Conservation (phyloP, 768 basidiomycete species). For the Auriscalpium vulgare region DNA sequence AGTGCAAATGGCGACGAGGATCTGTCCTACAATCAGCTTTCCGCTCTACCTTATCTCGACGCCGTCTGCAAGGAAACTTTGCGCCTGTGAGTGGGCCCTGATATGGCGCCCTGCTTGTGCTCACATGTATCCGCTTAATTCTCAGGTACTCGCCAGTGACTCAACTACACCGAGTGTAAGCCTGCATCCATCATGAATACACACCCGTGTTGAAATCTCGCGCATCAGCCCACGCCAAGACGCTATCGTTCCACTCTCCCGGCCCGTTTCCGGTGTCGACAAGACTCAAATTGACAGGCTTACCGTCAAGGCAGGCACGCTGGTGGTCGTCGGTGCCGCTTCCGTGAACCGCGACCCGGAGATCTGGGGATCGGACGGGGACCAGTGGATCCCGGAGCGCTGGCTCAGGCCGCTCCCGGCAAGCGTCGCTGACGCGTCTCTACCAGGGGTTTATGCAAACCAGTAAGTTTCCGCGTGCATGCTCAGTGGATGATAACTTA, state of each 20-base stretch:
- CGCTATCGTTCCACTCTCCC: slow-evolving; percentile 4
- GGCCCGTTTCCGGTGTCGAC: slow-evolving; percentile 1
- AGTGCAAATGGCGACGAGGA: slow-evolving; percentile 7
- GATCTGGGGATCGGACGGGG: slow-evolving; percentile 14
- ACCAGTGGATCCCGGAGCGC: slow-evolving; percentile 16
- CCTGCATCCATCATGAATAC: neutral
- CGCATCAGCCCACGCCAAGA: slow-evolving; percentile 4
- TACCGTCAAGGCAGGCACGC: slow-evolving; percentile 4
- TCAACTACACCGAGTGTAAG: slow-evolving; percentile 13
- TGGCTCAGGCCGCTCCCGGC: slow-evolving; percentile 14
- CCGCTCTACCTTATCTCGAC: slow-evolving; percentile 31
- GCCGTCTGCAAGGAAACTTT: slow-evolving; percentile 27
- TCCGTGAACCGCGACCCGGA: slow-evolving; percentile 10
- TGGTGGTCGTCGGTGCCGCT: slow-evolving; percentile 7
- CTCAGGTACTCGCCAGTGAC: slow-evolving; percentile 10
- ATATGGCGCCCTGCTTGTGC: neutral
- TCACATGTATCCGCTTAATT: slow-evolving; percentile 4
- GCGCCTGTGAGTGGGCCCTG: slow-evolving; percentile 15
- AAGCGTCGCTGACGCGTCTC: slow-evolving; percentile 13
- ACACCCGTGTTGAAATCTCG: neutral
- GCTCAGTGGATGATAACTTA: too few relatives aligned
- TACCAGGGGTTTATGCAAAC: slow-evolving; percentile 12
- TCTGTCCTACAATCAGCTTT: slow-evolving; percentile 26
- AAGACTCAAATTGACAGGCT: slow-evolving; percentile 1
- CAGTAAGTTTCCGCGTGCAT: slow-evolving; percentile 1